A percentile compares a stretch with the other conserved stretches of the same genome.
Conservation (phyloP, 2,329 filamentous ascomycete genomes). For the Aspergillus ibericus region DNA sequence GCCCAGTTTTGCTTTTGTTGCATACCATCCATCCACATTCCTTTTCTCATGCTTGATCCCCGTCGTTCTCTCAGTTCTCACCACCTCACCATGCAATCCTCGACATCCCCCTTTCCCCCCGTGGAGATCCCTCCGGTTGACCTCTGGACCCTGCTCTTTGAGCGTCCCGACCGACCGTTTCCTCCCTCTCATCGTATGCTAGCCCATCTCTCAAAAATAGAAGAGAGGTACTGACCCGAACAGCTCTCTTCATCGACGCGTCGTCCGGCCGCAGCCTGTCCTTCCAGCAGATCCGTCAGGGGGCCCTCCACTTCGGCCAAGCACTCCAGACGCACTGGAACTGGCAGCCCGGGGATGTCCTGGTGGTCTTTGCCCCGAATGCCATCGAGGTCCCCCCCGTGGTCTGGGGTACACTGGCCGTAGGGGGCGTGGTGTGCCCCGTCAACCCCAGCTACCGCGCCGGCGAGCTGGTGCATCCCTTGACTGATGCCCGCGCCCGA, state of each 20-base stretch:
- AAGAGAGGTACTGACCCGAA: neutral
- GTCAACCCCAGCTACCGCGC: slow-evolving; percentile 27
- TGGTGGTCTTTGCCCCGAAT: slow-evolving; percentile 20
- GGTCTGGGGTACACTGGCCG: slow-evolving; percentile 23
- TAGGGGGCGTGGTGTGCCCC: slow-evolving; percentile 28
- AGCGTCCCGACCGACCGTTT: slow-evolving; percentile 11
- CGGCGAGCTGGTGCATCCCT: slow-evolving; percentile 20
- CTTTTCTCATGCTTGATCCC: neutral
- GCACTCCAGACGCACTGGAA: slow-evolving; percentile 13
- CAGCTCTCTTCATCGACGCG: slow-evolving; percentile 14
- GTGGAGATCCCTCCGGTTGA: slow-evolving; percentile 16
- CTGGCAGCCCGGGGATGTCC: slow-evolving; percentile 23
- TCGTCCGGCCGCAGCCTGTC: slow-evolving; percentile 8
- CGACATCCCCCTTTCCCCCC: slow-evolving; percentile 9
- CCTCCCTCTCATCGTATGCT: slow-evolving; percentile 7
- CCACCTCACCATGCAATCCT: neutral
- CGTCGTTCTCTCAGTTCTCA: too few relatives aligned
- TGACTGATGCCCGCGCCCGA: slow-evolving; percentile 10
- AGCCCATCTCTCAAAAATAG: neutral
- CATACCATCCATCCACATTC: neutral
- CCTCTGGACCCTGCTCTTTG: slow-evolving; percentile 20
- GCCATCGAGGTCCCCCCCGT: slow-evolving; percentile 14
- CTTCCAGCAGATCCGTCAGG: slow-evolving; percentile 11
- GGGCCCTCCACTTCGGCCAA: slow-evolving; percentile 13
- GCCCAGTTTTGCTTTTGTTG: too few relatives aligned